Evolutionary conservation across 306 rosid genomes (phyloP).

Genomic region (Quillaja saponaria): DNA sequence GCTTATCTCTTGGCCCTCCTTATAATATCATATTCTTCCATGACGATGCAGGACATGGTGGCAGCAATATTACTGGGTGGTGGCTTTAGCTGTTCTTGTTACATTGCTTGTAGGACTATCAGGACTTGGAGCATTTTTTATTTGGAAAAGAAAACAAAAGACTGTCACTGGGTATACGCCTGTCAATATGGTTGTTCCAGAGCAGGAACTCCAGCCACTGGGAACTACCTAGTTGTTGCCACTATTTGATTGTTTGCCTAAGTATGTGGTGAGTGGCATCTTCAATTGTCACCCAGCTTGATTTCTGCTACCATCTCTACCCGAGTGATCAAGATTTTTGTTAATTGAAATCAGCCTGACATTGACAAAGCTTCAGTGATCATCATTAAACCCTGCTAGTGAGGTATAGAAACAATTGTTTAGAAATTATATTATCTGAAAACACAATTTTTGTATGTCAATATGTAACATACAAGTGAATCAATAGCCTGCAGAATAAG

Average conservation of each 20-base stretch:
- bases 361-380: conserved; percentile 19
- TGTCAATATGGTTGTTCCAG: conserved; percentile 56
- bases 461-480: conserved; percentile 41
- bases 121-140: conserved; percentile 58
- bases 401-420: conserved; percentile 37
- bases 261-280: conserved; percentile 25
- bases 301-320: conserved; percentile 27
- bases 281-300: conserved; percentile 24
- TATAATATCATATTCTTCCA: conserved; percentile 16
- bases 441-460: conserved; percentile 42
- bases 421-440: conserved; percentile 27
- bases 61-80: conserved; percentile 50
- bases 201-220: conserved; percentile 93
- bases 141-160: conserved; percentile 60
- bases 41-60: conserved; percentile 68
- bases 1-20: conserved; percentile 12
- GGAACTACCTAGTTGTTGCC: conserved; percentile 38
- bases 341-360: conserved; percentile 31
- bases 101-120: conserved; percentile 49
- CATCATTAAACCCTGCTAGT: conserved; percentile 26
- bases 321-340: conserved; percentile 37
- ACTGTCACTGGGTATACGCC: conserved; percentile 62
- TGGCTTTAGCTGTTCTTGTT: conserved; percentile 45
- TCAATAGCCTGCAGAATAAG: conserved; percentile 30
- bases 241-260: conserved; percentile 24